Evolutionary conservation across 352 stramenopile genomes (phyloP), one percentile per base, ranked within the genome.

Genomic region (Peronospora destructor): DNA sequence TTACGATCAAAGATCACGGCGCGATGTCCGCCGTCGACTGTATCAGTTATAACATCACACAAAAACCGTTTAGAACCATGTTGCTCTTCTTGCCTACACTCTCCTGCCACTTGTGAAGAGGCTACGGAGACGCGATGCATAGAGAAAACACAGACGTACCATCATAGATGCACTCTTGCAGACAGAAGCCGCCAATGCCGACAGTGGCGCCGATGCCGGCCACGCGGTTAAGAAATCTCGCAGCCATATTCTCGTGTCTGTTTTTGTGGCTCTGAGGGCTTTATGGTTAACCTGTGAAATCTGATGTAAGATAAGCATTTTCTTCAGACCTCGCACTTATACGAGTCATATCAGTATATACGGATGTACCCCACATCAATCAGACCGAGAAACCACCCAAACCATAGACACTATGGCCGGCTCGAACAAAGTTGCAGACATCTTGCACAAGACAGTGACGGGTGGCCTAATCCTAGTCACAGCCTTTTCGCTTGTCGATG

Each of bases 1-100:
- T 99, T 91, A 68, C 94, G 90, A 75, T 99, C 96, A 72, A 99
- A 99, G 64, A 99, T 98, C 38, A 99, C 96, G 34, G 95, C 97
- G 29, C 95, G 87, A 76, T 99, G 86, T 46, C 97, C 97, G 33
- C 95, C 97, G 60, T 99, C 96, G 25, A 99, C 97, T 96, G 41
- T 36, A 21, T n/a, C 14, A 42, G 13, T 36, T 43, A n/a, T 10
- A 38, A 39, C 3, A 36, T 49, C 25, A 54, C 25, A 25, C 19
- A 32, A 48, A 46, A 49, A 25, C 17, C 30, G 49, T 52, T 42
- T 55, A 46, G 4, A 47, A 8, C 9, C 7, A 7, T 7, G 30
- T 40, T 8, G 16, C 16, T n/a, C 1, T 26, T 41, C 16, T 12
- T 12, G 7, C 33, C 2, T 10, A 16, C 4, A 6, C 4, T 35